phyloP scores from a whole-genome alignment of 306 rosid genomes.

The Abrus precatorius region DNA sequence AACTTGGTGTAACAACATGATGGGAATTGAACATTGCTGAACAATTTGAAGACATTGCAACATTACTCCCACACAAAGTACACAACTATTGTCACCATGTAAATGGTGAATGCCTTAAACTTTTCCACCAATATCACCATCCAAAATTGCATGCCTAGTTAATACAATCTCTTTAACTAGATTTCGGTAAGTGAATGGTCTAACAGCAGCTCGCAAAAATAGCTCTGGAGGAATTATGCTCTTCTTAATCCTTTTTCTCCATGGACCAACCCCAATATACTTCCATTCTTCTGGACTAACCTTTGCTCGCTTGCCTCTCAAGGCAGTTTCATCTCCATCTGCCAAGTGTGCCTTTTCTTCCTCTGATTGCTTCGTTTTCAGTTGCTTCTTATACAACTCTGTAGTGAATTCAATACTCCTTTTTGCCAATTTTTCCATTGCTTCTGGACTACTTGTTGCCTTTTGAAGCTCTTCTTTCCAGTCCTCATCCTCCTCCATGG shows the following conservation, averaged over 20 bases:
- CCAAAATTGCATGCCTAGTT: slow-evolving; percentile 91
- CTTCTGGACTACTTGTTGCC: slow-evolving; percentile 67
- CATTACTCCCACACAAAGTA: slow-evolving; percentile 20
- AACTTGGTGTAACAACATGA: slow-evolving; percentile 31
- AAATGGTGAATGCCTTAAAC: slow-evolving; percentile 40
- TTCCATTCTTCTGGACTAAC: slow-evolving; percentile 87
- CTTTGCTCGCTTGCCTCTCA: slow-evolving; percentile 82
- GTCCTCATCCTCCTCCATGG: slow-evolving; percentile 49
- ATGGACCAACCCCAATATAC: slow-evolving; percentile 76
- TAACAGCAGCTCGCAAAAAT: slow-evolving; percentile 80
- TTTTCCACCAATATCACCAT: slow-evolving; percentile 74
- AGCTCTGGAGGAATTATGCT: slow-evolving; percentile 84
- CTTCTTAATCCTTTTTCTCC: slow-evolving; percentile 81
- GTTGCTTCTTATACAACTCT: slow-evolving; percentile 49
- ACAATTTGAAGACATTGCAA: slow-evolving; percentile 34
- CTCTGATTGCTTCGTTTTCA: slow-evolving; percentile 43
- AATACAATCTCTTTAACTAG: slow-evolving; percentile 94
- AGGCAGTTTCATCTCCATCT: slow-evolving; percentile 70
- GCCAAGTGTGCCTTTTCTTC: slow-evolving; percentile 35
- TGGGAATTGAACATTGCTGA: slow-evolving; percentile 34
- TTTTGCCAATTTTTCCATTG: slow-evolving; percentile 74
- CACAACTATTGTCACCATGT: slow-evolving; percentile 12
- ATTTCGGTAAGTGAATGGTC: slow-evolving; percentile 79
- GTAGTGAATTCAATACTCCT: slow-evolving; percentile 48
- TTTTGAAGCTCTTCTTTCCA: slow-evolving; percentile 75